phyloP scores from a whole-genome alignment of 352 stramenopile species.

The Pythium oligandrum region DNA sequence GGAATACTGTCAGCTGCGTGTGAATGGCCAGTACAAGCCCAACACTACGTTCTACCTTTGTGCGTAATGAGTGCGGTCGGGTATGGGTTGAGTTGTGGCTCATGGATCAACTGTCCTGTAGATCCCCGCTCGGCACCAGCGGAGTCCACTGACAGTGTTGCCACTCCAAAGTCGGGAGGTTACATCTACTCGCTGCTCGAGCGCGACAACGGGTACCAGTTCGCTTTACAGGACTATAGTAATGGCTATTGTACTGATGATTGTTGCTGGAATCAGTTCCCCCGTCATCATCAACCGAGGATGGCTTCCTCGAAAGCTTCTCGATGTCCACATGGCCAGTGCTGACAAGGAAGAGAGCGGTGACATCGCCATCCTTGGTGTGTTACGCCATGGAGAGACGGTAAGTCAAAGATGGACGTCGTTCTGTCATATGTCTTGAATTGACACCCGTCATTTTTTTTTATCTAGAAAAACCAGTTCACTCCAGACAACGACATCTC shows the following conservation, averaged over 20 bases:
- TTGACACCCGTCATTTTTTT: not conserved
- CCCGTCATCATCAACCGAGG: constrained; percentile 84
- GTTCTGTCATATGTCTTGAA: not conserved
- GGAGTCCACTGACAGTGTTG: constrained; percentile 70
- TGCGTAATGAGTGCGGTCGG: constrained; percentile 6
- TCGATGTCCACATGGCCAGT: constrained; percentile 62
- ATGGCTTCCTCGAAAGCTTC: constrained; percentile 71
- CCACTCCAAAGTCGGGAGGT: constrained; percentile 73
- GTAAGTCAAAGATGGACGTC: constrained; percentile 21
- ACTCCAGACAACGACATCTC: constrained; percentile 74
- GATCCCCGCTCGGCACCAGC: constrained; percentile 78
- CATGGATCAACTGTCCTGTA: constrained; percentile 13
- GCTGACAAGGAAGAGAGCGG: constrained; percentile 52
- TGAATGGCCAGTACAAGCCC: constrained; percentile 64
- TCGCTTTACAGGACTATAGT: not conserved
- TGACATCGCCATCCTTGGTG: constrained; percentile 53
- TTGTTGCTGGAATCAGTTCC: constrained; percentile 30
- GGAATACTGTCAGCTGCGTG: constrained; percentile 70
- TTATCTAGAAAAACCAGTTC: constrained; percentile 61
- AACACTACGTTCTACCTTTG: constrained; percentile 81
- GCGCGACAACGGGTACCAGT: constrained; percentile 53
- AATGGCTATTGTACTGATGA: constrained; percentile 1
- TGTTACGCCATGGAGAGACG: constrained; percentile 77
- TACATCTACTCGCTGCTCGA: constrained; percentile 84
- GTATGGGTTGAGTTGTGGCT: constrained; percentile 2